Evolutionary conservation across 371 early-diverging fungal genomes (phyloP), one percentile per base, ranked within the genome.

Genomic region (Coemansia sp.): DNA sequence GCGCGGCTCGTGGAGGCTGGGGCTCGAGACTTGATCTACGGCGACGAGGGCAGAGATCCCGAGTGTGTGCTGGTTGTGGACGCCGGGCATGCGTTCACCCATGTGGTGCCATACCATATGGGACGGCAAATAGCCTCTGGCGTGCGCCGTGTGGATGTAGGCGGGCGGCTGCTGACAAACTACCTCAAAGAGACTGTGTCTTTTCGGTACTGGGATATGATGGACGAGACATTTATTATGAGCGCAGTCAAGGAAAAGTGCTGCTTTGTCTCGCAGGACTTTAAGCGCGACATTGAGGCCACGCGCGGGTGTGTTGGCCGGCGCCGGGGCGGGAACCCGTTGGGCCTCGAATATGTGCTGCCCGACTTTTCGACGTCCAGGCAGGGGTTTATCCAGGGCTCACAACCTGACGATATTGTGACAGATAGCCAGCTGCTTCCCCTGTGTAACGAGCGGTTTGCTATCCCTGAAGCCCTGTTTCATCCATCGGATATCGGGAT

Each of bases 191-290:
- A 93, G 67, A 84, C 87, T 13, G 88, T 94, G 10, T 93, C 94
- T 7, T 94, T 93, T 71, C 80, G 92, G 82, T 83, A 89, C 57
- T 94, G 90, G 85, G 90, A 94, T 69, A 94, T 94, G 94, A 92
- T 92, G 93, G 93, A 94, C 67, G 93, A 94, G 69, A 90, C 92
- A 0, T 86, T 84, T 67, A 83, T 93, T 31, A 87, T 94, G 54
- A 91, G 90, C 61, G 84, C 90, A 22, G 87, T 90, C 61, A 94
- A 94, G 78, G 92, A 93, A 74, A 81, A 84, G 4, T 90, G 91
- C 71, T 93, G 93, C 68, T 92, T 85, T 76, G 84, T 92, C 0
- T 89, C 93, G 14, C 78, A 81, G 11, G 83, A 91, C 64, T 87
- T 88, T 52, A 81, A 81, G 65, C 70, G 75, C 3, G 92, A 92